A percentile compares a stretch with the other conserved stretches of the same genome.
Evolutionary conservation across 257 asterid genomes (phyloP).

Genomic region (Eustoma russellianum): DNA sequence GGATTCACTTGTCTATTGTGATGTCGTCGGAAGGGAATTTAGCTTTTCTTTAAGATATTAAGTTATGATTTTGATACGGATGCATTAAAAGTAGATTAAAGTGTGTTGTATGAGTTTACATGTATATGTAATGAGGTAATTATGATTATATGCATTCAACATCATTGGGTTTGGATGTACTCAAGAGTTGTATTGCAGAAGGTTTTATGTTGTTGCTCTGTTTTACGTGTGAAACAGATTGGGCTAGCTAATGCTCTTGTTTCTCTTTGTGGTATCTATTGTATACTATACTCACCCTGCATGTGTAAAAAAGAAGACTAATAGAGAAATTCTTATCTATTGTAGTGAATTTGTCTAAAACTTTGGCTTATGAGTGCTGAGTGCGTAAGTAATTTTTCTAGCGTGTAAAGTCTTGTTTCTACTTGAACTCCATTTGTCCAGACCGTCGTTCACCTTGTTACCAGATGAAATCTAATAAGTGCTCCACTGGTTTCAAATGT

Average conservation of each 20-base stretch:
- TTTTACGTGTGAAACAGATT: slow-evolving; percentile 14
- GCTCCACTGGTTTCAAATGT: no score
- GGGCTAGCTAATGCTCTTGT: slow-evolving; percentile 7
- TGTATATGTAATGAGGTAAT: slow-evolving; percentile 14
- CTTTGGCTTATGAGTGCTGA: not conserved
- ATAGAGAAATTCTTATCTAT: slow-evolving; percentile 8
- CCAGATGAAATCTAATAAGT: no score
- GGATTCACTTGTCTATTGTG: no score
- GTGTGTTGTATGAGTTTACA: slow-evolving; percentile 12
- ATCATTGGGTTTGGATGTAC: slow-evolving; percentile 8
- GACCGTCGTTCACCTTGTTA: no score
- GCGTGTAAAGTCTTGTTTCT: no score
- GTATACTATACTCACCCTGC: slow-evolving; percentile 8
- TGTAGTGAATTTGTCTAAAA: slow-evolving; percentile 1
- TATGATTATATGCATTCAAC: slow-evolving; percentile 8
- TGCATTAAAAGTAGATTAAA: slow-evolving; percentile 12
- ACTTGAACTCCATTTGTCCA: no score
- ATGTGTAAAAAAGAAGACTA: slow-evolving; percentile 17
- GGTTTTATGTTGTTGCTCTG: slow-evolving; percentile 2
- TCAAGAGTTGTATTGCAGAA: slow-evolving; percentile 3
- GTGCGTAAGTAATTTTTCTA: no score
- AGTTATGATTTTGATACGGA: slow-evolving; percentile 9
- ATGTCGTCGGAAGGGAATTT: slow-evolving; percentile 12
- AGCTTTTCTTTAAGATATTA: slow-evolving; percentile 10
- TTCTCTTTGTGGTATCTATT: slow-evolving; percentile 2